These are phyloP conservation scores for Colletotrichum chlorophyti DNA, from an alignment of 2,329 filamentous ascomycete species.

Conservation along the genomic window DNA sequence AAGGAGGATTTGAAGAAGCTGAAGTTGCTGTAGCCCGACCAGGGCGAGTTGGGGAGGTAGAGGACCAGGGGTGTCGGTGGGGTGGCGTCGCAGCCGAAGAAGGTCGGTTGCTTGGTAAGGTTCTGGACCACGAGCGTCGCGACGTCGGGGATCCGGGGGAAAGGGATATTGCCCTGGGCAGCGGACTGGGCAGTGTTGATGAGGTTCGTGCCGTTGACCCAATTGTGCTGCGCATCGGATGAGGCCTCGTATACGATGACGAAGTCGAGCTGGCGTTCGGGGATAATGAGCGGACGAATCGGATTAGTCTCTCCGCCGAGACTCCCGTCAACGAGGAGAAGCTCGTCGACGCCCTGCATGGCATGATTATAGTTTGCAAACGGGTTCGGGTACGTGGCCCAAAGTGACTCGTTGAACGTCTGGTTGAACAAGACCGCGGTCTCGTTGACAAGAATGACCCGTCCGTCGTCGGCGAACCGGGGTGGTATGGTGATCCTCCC, in stretches of 20 bases:
- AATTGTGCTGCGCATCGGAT: constrained; percentile 32
- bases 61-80: constrained; percentile 33
- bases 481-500: constrained; percentile 29
- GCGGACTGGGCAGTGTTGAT: constrained; percentile 30
- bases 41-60: constrained; percentile 38
- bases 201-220: constrained; percentile 38
- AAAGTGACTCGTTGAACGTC: constrained; percentile 39
- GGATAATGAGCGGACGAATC: constrained; percentile 36
- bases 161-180: constrained; percentile 34
- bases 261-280: constrained; percentile 35
- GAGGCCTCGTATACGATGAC: constrained; percentile 42
- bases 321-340: constrained; percentile 40
- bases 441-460: constrained; percentile 33
- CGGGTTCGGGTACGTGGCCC: constrained; percentile 39
- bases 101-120: constrained; percentile 35
- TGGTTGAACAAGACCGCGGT: constrained; percentile 34
- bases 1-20: constrained; percentile 33
- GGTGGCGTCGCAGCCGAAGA: constrained; percentile 36
- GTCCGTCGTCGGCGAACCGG: constrained; percentile 22
- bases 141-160: constrained; percentile 36
- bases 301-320: constrained; percentile 39
- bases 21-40: constrained; percentile 37
- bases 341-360: constrained; percentile 34
- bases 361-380: constrained; percentile 36
- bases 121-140: constrained; percentile 35